These are phyloP conservation scores for Xylariaceae sp. DNA, from an alignment of 2,329 filamentous ascomycete genomes.

Conservation along the genomic window DNA sequence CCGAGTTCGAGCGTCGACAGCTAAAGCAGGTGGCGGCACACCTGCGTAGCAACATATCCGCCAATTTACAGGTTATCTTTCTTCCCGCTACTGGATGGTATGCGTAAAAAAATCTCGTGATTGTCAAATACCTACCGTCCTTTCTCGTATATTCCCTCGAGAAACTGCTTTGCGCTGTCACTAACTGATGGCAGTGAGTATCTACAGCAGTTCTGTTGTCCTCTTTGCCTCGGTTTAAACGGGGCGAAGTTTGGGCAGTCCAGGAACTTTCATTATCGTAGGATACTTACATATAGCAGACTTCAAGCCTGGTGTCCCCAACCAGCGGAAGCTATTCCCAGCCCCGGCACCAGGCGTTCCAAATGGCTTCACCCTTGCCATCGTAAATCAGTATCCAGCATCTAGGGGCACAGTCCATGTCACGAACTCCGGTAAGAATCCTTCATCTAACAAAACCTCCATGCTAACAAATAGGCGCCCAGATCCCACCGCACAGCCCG, in stretches of 20 bases:
- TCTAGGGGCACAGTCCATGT: conserved; percentile 3
- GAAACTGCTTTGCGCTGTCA: too few species aligned
- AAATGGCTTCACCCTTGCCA: not conserved
- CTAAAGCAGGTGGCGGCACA: not conserved
- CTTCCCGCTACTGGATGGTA: not conserved
- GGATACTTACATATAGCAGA: not conserved
- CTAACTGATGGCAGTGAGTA: too few species aligned
- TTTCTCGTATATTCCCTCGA: not conserved
- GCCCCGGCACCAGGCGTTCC: not conserved
- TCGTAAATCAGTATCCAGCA: conserved; percentile 1
- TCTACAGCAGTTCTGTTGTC: too few species aligned
- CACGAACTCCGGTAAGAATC: not conserved
- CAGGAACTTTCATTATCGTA: not conserved
- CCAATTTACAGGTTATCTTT: not conserved
- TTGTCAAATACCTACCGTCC: too few species aligned
- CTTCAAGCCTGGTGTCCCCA: not conserved
- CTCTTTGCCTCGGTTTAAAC: too few species aligned
- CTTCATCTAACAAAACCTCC: not conserved
- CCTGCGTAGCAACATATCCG: conserved; percentile 1
- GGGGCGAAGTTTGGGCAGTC: not conserved
- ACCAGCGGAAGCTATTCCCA: conserved; percentile 2
- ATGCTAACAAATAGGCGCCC: not conserved
- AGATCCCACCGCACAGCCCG: conserved; percentile 1
- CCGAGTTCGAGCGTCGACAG: conserved; percentile 4
- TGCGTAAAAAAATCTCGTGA: too few species aligned